These are phyloP conservation scores for Termitomyces sp. DNA, from an alignment of 768 basidiomycete species.

Conservation along the genomic window DNA sequence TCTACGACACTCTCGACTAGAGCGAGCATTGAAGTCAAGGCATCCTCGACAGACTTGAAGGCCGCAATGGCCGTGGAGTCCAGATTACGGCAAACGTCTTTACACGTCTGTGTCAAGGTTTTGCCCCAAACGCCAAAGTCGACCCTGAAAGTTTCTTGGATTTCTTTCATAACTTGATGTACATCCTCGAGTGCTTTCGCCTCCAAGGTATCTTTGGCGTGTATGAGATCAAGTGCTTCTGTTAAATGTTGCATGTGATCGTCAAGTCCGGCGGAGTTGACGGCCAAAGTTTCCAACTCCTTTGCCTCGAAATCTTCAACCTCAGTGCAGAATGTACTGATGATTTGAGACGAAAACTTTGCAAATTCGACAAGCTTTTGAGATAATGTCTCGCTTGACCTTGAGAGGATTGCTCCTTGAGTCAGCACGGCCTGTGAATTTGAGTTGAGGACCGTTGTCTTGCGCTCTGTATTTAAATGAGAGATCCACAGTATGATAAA, in stretches of 20 bases:
- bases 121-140: slow-evolving; percentile 54
- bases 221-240: slow-evolving; percentile 46
- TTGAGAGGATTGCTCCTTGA: slow-evolving; percentile 55
- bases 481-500: slow-evolving; percentile 2
- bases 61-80: slow-evolving; percentile 37
- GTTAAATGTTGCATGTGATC: slow-evolving; percentile 52
- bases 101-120: slow-evolving; percentile 42
- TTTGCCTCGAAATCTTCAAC: slow-evolving; percentile 50
- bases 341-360: slow-evolving; percentile 48
- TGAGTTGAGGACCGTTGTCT: slow-evolving; percentile 50
- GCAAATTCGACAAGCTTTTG: slow-evolving; percentile 59
- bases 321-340: slow-evolving; percentile 48
- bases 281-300: slow-evolving; percentile 48
- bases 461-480: slow-evolving; percentile 53
- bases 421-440: slow-evolving; percentile 63
- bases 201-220: slow-evolving; percentile 50
- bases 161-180: slow-evolving; percentile 44
- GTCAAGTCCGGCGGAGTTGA: slow-evolving; percentile 49
- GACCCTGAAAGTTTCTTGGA: slow-evolving; percentile 45
- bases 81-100: slow-evolving; percentile 41
- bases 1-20: slow-evolving; percentile 56
- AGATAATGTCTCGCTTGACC: slow-evolving; percentile 47
- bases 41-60: slow-evolving; percentile 49
- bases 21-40: slow-evolving; percentile 51
- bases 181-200: slow-evolving; percentile 44